Base-by-base conservation (phyloP, 2,329 filamentous ascomycete genomes). In the Neophaeococcomyces aloes region DNA sequence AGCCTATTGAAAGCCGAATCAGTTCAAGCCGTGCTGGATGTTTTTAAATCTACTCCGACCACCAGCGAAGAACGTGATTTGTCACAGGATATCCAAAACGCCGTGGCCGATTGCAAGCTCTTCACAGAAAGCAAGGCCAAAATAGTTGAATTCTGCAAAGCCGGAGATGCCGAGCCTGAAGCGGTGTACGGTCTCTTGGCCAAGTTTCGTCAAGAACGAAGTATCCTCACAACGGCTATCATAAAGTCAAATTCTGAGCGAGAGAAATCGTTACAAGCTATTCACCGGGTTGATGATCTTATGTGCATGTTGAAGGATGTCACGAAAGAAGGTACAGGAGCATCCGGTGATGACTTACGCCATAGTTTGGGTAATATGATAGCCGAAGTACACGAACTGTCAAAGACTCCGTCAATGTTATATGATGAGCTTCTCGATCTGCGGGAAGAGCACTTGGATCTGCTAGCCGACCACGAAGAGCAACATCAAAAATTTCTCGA, bases 151-250 rank as follows among this genome's bases (percentile, higher is more conserved):
- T 14, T 30, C 7, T 44, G 41, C 23, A 25, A 38, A 13, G 33
- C 36, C 13, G 33, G 38, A 3, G 14, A 17, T 7, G 31, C 38
- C 19, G 33, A 44, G 7, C 34, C 37, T 13, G 41, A 44, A 18
- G 31, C 31, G 25, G 41, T 38, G n/a, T 44, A 29, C n/a, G 41
- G 41, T 15, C 29, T 44, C 15, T 32, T 44, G 7, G 41, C 41
- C 25, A 44, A 44, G 17, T 37, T 44, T 25, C 41, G 41, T n/a
- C 41, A 44, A 19, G 41, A 44, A 32, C 15, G 41, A 37, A 38
- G 34, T 19, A 37, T 44, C 33, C 34, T 44, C n/a, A 35, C 15
- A 19, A 34, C 41, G 7, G 33, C 41, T 38, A 18, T 44, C 10
- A 37, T 44, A 32, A 44, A 44, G 41, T 44, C 41, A 13, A 44